Conservation (phyloP, 805 yeast species). For the Metschnikowia lochheadii region DNA sequence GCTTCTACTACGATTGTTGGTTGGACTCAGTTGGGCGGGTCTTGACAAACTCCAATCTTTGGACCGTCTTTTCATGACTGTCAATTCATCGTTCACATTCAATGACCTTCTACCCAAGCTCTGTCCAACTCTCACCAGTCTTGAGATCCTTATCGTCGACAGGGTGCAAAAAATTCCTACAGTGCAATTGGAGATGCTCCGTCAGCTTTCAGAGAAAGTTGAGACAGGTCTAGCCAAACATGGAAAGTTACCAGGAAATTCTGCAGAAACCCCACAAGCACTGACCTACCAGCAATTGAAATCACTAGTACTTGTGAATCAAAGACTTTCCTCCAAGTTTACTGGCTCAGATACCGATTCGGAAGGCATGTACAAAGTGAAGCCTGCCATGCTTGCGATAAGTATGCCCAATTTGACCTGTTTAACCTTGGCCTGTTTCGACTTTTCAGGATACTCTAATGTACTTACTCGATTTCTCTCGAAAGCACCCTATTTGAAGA, state of each 20-base stretch:
- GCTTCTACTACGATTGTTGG: constrained; percentile 21
- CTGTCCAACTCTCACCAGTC: constrained; percentile 22
- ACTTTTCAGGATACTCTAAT: constrained; percentile 20
- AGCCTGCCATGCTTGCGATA: not conserved
- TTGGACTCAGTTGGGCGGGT: constrained; percentile 26
- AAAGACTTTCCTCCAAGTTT: not conserved
- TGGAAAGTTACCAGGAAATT: not conserved
- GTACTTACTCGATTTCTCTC: constrained; percentile 27
- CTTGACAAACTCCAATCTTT: constrained; percentile 11
- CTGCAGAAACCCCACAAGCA: not conserved
- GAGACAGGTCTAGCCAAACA: not conserved
- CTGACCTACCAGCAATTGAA: not conserved
- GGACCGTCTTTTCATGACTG: constrained; percentile 16
- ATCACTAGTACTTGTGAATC: not conserved
- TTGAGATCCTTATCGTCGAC: constrained; percentile 11
- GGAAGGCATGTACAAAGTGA: constrained; percentile 1
- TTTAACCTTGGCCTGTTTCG: constrained; percentile 25
- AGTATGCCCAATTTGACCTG: not conserved
- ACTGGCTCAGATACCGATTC: not conserved
- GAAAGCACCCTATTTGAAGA: constrained; percentile 15
- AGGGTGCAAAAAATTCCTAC: not conserved
- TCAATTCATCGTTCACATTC: constrained; percentile 19
- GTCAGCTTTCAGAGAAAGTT: not conserved
- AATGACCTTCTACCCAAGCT: constrained; percentile 11
- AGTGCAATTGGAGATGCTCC: not conserved